Evolutionary conservation across 768 basidiomycete species (phyloP).

Genomic region (Mycena maculata): DNA sequence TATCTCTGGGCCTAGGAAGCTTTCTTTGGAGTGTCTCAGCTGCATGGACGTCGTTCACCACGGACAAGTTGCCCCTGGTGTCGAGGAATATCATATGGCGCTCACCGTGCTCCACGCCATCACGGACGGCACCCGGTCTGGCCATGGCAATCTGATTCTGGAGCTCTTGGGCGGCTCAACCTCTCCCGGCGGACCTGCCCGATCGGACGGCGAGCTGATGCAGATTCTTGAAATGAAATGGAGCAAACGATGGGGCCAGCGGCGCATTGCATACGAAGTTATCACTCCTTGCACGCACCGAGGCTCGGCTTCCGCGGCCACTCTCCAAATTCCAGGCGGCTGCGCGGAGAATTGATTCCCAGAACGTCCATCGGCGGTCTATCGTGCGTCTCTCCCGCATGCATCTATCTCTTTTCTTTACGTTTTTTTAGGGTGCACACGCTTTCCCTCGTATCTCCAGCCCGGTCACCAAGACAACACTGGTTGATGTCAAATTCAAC

Average conservation of each 20-base stretch:
- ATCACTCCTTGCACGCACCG: slow-evolving; percentile 25
- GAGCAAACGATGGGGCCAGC: slow-evolving; percentile 11
- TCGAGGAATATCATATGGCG: slow-evolving; percentile 18
- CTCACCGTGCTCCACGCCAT: slow-evolving; percentile 23
- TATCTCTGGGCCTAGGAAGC: slow-evolving; percentile 12
- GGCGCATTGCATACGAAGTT: not conserved
- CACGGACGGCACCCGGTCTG: slow-evolving; percentile 27
- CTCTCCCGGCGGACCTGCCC: slow-evolving; percentile 7
- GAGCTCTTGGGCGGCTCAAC: slow-evolving; percentile 17
- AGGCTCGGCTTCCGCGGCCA: slow-evolving; percentile 15
- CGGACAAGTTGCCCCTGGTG: slow-evolving; percentile 7
- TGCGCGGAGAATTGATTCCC: slow-evolving; percentile 19
- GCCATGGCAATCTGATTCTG: slow-evolving; percentile 11
- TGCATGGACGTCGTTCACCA: slow-evolving; percentile 23
- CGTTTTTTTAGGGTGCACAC: slow-evolving; percentile 10
- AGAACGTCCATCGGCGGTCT: slow-evolving; percentile 22
- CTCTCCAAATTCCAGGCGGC: slow-evolving; percentile 17
- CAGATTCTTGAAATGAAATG: slow-evolving; percentile 23
- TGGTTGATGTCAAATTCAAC: slow-evolving; percentile 21
- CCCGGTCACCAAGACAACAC: slow-evolving; percentile 7
- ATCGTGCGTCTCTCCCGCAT: slow-evolving; percentile 9
- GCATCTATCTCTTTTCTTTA: not conserved
- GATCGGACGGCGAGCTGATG: slow-evolving; percentile 22
- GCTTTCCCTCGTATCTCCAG: slow-evolving; percentile 24
- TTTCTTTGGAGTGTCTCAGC: slow-evolving; percentile 22